Percentiles rank a stretch among this genome's conserved stretches.
Conservation (phyloP, 2,329 filamentous ascomycete species). For the Colletotrichum noveboracense region DNA sequence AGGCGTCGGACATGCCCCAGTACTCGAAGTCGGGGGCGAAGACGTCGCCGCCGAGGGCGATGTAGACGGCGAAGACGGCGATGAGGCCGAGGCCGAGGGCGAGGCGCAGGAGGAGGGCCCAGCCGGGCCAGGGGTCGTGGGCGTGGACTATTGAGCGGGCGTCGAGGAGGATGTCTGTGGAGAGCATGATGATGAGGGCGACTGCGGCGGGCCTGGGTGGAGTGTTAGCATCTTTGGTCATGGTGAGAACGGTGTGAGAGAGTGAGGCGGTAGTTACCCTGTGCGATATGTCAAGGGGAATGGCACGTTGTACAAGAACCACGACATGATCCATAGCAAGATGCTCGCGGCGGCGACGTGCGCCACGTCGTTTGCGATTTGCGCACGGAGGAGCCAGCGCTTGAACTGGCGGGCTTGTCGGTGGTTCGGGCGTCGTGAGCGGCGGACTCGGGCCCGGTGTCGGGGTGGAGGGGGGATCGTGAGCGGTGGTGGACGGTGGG, state of each 20-base stretch:
- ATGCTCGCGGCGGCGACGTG: conserved; percentile 35
- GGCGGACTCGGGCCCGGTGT: conserved; percentile 10
- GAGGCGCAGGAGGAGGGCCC: conserved; percentile 35
- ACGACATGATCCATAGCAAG: conserved; percentile 34
- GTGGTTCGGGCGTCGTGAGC: neutral
- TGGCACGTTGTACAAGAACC: conserved; percentile 33
- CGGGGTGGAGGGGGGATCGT: conserved; percentile 32
- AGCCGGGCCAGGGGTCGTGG: conserved; percentile 33
- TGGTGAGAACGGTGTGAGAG: neutral
- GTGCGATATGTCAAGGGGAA: conserved; percentile 19
- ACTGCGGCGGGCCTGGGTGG: conserved; percentile 32
- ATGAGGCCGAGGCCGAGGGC: conserved; percentile 37
- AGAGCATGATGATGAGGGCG: conserved; percentile 34
- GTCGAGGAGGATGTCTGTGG: conserved; percentile 40
- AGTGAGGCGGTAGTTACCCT: neutral
- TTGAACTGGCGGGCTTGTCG: conserved; percentile 8
- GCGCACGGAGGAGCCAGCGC: conserved; percentile 23
- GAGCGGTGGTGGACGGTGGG: conserved; percentile 35
- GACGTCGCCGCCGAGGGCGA: conserved; percentile 36
- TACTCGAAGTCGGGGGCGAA: conserved; percentile 41
- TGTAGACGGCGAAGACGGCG: conserved; percentile 39
- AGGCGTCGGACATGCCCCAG: conserved; percentile 36
- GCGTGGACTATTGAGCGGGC: conserved; percentile 35
- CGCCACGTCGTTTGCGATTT: conserved; percentile 33
- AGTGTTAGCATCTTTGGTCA: neutral